phyloP scores from a whole-genome alignment of 768 basidiomycete species.

The Termitomyces sp. region DNA sequence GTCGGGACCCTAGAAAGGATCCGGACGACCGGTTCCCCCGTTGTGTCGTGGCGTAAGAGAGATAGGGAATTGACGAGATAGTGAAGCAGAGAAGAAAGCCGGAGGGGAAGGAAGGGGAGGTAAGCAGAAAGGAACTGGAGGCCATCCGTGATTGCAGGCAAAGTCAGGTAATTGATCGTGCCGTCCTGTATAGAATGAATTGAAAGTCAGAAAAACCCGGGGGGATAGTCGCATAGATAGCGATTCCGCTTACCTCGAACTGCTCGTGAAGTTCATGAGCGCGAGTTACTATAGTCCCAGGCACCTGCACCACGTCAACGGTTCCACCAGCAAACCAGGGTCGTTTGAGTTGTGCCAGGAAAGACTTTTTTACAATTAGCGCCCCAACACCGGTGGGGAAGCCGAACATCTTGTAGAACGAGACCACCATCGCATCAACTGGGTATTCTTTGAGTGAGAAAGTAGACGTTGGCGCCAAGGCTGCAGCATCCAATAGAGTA shows the following conservation, averaged over 20 bases:
- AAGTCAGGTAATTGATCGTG: slow-evolving; percentile 75
- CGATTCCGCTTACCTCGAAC: slow-evolving; percentile 62
- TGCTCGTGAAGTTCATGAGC: slow-evolving; percentile 60
- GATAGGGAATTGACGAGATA: slow-evolving; percentile 55
- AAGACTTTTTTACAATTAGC: slow-evolving; percentile 67
- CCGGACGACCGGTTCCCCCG: slow-evolving; percentile 56
- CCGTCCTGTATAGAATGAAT: slow-evolving; percentile 48
- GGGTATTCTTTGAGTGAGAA: slow-evolving; percentile 63
- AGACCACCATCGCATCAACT: slow-evolving; percentile 80
- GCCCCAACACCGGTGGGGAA: slow-evolving; percentile 85
- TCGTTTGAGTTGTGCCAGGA: slow-evolving; percentile 54
- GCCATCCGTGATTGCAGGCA: slow-evolving; percentile 78
- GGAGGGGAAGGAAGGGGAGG: slow-evolving; percentile 73
- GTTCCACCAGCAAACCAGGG: slow-evolving; percentile 88
- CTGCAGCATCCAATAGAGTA: slow-evolving; percentile 80
- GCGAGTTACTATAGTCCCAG: slow-evolving; percentile 64
- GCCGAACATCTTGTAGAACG: slow-evolving; percentile 91
- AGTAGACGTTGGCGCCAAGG: slow-evolving; percentile 67
- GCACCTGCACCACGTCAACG: slow-evolving; percentile 80
- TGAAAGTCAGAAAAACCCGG: background rate
- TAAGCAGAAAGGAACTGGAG: slow-evolving; percentile 75
- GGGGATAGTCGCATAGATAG: background rate
- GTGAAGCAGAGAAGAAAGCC: slow-evolving; percentile 66
- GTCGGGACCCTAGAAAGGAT: slow-evolving; percentile 64
- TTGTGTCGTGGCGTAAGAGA: slow-evolving; percentile 56